phyloP scores from a whole-genome alignment of 73 alveolate genomes.

The Halteria grandinella region DNA sequence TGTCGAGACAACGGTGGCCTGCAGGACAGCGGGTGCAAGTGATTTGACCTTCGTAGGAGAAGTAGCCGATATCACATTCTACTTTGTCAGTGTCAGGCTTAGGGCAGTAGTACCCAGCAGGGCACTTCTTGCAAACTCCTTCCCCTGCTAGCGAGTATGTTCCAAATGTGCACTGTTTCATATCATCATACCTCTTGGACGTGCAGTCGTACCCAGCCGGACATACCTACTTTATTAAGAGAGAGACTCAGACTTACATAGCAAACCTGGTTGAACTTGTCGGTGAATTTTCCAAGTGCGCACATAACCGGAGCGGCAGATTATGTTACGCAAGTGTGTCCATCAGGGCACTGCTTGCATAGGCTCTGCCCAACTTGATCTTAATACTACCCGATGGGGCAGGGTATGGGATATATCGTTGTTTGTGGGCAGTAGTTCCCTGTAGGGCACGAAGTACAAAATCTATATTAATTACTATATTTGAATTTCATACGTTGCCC shows the following conservation, averaged over 20 bases:
- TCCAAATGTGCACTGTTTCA: constrained; percentile 62
- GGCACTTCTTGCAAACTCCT: constrained; percentile 47
- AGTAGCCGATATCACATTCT: constrained; percentile 30
- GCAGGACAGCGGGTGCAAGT: constrained; percentile 57
- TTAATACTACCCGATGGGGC: constrained; percentile 19
- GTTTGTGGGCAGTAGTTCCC: constrained; percentile 38
- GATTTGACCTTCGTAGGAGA: constrained; percentile 37
- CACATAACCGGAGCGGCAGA: constrained; percentile 23
- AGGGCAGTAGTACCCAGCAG: constrained; percentile 64
- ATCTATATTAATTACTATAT: not conserved
- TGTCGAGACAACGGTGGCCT: constrained; percentile 44
- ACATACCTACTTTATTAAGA: constrained; percentile 5
- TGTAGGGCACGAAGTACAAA: constrained; percentile 17
- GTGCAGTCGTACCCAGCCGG: constrained; percentile 67
- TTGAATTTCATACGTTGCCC: not conserved
- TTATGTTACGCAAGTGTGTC: constrained; percentile 25
- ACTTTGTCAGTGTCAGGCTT: constrained; percentile 3
- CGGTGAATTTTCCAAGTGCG: constrained; percentile 14
- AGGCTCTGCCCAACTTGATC: constrained; percentile 29
- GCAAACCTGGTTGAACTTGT: constrained; percentile 11
- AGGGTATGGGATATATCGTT: not conserved
- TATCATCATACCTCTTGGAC: constrained; percentile 19
- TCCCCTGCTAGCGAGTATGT: constrained; percentile 54
- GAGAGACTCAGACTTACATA: constrained; percentile 4
- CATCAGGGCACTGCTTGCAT: constrained; percentile 56